Evolutionary conservation across 208 protist species (phyloP).

Genomic region (Wallacemonas collosoma): DNA sequence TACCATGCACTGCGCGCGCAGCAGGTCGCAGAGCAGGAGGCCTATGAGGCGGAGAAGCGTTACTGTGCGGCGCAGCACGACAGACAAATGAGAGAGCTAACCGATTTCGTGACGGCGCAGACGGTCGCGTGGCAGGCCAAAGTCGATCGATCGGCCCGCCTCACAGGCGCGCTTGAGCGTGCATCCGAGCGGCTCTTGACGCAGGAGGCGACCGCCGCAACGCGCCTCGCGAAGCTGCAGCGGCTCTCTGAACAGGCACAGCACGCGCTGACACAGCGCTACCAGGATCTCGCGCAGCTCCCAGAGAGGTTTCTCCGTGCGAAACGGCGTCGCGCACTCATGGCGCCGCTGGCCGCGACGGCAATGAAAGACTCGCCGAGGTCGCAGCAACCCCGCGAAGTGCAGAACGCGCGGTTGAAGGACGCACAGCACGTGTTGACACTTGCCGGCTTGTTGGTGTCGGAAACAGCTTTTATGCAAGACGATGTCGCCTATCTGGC

Average conservation of each 20-base stretch:
- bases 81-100: constrained; percentile 1
- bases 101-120: background rate
- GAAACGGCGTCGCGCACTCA: background rate
- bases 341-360: too few species aligned
- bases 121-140: background rate
- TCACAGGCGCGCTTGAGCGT: background rate
- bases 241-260: background rate
- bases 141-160: background rate
- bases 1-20: background rate
- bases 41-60: constrained; percentile 1
- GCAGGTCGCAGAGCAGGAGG: background rate
- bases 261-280: background rate
- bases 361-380: too few species aligned
- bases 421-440: background rate
- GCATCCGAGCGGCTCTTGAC: background rate
- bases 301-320: background rate
- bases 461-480: constrained; percentile 10
- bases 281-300: background rate
- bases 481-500: constrained; percentile 12
- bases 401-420: background rate
- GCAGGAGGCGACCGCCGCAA: background rate
- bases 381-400: background rate
- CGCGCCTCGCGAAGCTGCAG: background rate
- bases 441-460: constrained; percentile 9
- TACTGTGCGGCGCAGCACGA: background rate